Percentiles rank a stretch among this genome's conserved stretches.
phyloP scores from a whole-genome alignment of 2,329 filamentous ascomycete genomes.

The Aureobasidium sp. region DNA sequence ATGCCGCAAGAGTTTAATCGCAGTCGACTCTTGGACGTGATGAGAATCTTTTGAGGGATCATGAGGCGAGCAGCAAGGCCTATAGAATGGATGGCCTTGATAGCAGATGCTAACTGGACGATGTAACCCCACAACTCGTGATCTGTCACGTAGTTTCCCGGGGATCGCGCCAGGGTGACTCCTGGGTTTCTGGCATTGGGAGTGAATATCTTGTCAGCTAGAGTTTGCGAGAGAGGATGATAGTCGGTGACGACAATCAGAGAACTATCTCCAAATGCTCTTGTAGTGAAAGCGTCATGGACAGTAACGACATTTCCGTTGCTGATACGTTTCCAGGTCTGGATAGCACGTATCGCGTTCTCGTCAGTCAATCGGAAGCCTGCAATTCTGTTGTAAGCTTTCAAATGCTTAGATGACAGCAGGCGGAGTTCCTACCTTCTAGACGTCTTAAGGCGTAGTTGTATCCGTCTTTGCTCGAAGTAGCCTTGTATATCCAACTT shows the following conservation, averaged over 20 bases:
- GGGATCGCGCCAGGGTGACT: constrained; percentile 2
- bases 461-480: constrained; percentile 78
- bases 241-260: constrained; percentile 92
- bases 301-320: constrained; percentile 77
- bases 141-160: constrained; percentile 50
- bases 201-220: constrained; percentile 70
- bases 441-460: constrained; percentile 81
- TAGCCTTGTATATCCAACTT: constrained; percentile 93
- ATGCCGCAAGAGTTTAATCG: constrained; percentile 86
- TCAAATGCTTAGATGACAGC: neutral
- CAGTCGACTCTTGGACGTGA: constrained; percentile 85
- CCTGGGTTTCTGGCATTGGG: constrained; percentile 20
- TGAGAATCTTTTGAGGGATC: constrained; percentile 76
- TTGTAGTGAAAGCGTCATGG: constrained; percentile 86
- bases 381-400: constrained; percentile 20
- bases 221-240: constrained; percentile 80
- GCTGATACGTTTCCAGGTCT: constrained; percentile 79
- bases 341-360: constrained; percentile 74
- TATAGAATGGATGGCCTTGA: constrained; percentile 74
- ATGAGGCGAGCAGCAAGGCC: constrained; percentile 80
- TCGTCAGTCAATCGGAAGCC: constrained; percentile 84
- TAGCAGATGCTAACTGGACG: constrained; percentile 78
- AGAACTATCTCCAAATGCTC: constrained; percentile 89
- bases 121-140: constrained; percentile 83
- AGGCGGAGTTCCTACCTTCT: constrained; percentile 48